Conservation (phyloP, 23 red algal genomes). For the Gracilaria domingensis region DNA sequence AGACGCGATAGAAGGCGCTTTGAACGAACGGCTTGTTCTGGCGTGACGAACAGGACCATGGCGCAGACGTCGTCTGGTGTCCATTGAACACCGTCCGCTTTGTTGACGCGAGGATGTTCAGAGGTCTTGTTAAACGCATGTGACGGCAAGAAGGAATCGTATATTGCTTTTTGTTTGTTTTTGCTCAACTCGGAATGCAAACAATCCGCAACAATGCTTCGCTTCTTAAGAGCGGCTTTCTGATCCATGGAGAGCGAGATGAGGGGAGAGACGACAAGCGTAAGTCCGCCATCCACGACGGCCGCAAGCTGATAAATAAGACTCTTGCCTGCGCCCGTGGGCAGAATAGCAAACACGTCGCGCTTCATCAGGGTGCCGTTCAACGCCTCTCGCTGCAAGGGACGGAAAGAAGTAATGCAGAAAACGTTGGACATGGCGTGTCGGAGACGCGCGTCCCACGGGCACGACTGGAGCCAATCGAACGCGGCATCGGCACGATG, state of each 20-base stretch:
- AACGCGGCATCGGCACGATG: slow-evolving; percentile 30
- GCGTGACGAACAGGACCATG: slow-evolving; percentile 89
- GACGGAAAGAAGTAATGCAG: slow-evolving; percentile 64
- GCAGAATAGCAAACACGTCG: slow-evolving; percentile 88
- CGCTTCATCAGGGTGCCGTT: slow-evolving; percentile 80
- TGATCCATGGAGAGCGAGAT: slow-evolving; percentile 95
- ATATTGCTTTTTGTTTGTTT: slow-evolving; percentile 36
- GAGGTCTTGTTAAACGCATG: not conserved
- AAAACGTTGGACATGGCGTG: slow-evolving; percentile 23
- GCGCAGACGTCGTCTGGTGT: slow-evolving; percentile 42
- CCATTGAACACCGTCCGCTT: not conserved
- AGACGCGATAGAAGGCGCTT: slow-evolving; percentile 66
- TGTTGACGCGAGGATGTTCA: slow-evolving; percentile 33
- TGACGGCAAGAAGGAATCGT: slow-evolving; percentile 38
- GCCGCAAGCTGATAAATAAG: slow-evolving; percentile 91
- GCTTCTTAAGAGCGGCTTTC: slow-evolving; percentile 35
- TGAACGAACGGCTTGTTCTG: slow-evolving; percentile 84
- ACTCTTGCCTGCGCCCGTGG: slow-evolving; percentile 97
- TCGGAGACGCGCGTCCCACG: slow-evolving; percentile 24
- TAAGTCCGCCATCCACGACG: slow-evolving; percentile 77
- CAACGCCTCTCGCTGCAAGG: slow-evolving; percentile 78
- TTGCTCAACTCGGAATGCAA: slow-evolving; percentile 74
- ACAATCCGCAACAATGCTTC: slow-evolving; percentile 51
- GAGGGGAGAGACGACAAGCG: slow-evolving; percentile 91
- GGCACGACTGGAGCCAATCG: slow-evolving; percentile 36